These are phyloP conservation scores for Phymatotrichopsis omnivora DNA, from an alignment of 2,329 filamentous ascomycete genomes.

Conservation along the genomic window DNA sequence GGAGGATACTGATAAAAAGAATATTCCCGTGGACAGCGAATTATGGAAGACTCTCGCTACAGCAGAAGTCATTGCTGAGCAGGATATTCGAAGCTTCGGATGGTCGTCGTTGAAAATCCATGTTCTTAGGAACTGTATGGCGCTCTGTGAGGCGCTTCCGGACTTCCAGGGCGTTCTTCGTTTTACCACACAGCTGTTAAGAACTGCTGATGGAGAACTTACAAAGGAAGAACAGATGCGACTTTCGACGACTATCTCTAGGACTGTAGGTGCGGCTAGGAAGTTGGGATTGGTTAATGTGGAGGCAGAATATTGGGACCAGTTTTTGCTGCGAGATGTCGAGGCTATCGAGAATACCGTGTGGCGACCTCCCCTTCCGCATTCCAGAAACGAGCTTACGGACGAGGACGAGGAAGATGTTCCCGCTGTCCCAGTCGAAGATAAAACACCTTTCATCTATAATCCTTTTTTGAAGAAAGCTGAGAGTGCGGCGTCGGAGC, in stretches of 20 bases:
- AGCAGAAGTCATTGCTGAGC: slow-evolving; percentile 28
- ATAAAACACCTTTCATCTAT: slow-evolving; percentile 78
- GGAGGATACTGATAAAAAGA: slow-evolving; percentile 1
- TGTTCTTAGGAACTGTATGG: slow-evolving; percentile 78
- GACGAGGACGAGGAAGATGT: slow-evolving; percentile 33
- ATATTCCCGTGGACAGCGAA: slow-evolving; percentile 4
- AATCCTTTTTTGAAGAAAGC: slow-evolving; percentile 74
- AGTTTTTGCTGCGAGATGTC: slow-evolving; percentile 75
- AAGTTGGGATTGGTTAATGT: slow-evolving; percentile 61
- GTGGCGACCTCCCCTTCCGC: slow-evolving; percentile 51
- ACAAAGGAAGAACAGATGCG: slow-evolving; percentile 73
- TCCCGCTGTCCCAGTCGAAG: slow-evolving; percentile 36
- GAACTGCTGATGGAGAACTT: slow-evolving; percentile 68
- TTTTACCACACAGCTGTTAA: slow-evolving; percentile 74
- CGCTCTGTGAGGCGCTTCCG: slow-evolving; percentile 84
- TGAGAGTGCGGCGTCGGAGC: slow-evolving; percentile 50
- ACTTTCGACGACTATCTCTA: slow-evolving; percentile 73
- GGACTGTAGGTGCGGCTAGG: slow-evolving; percentile 67
- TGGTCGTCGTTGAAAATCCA: slow-evolving; percentile 73
- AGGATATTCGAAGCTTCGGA: slow-evolving; percentile 48
- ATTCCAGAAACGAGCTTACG: slow-evolving; percentile 45
- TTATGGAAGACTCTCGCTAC: slow-evolving; percentile 13
- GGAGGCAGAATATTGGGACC: slow-evolving; percentile 89
- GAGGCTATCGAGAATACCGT: slow-evolving; percentile 43
- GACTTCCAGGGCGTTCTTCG: slow-evolving; percentile 84